These are phyloP conservation scores for Aspergillus bridgeri DNA, from an alignment of 495 filamentous ascomycete genomes.

Conservation along the genomic window DNA sequence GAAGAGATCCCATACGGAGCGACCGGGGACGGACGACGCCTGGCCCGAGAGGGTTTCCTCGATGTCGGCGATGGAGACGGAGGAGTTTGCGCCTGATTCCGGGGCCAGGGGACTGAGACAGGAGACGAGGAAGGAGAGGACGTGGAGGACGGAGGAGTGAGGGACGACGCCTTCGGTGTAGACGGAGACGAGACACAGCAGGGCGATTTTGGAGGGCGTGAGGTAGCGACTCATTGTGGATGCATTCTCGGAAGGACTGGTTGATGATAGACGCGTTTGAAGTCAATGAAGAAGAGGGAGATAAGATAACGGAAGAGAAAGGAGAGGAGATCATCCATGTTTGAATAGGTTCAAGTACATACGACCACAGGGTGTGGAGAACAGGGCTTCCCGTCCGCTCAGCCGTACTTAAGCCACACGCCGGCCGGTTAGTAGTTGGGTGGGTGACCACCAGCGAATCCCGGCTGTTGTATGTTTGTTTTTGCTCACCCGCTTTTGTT, in stretches of 20 bases:
- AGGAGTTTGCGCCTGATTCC: slow-evolving; percentile 40
- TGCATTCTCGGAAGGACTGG: slow-evolving; percentile 8
- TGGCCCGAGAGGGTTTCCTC: slow-evolving; percentile 59
- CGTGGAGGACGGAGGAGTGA: slow-evolving; percentile 69
- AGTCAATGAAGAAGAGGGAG: background rate
- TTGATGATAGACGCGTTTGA: too few relatives aligned
- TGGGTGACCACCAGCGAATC: too few relatives aligned
- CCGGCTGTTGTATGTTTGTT: too few relatives aligned
- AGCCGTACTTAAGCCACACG: too few relatives aligned
- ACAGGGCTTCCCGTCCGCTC: too few relatives aligned
- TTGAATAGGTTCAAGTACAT: too few relatives aligned
- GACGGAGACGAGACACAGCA: slow-evolving; percentile 75
- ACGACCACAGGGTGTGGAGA: too few relatives aligned
- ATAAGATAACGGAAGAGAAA: background rate
- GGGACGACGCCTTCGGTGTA: slow-evolving; percentile 75
- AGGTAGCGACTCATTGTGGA: slow-evolving; percentile 70
- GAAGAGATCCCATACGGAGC: slow-evolving; percentile 79
- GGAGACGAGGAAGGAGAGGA: slow-evolving; percentile 80
- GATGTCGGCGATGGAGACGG: slow-evolving; percentile 62
- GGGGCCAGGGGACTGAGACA: slow-evolving; percentile 57
- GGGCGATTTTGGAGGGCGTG: slow-evolving; percentile 78
- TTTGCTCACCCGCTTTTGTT: too few relatives aligned
- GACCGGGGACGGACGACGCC: slow-evolving; percentile 68
- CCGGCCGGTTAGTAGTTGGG: too few relatives aligned
- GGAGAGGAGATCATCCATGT: too few relatives aligned